These are phyloP conservation scores for Heliamphora pulchella DNA, from an alignment of 179 eudicot genomes.

Conservation along the genomic window DNA sequence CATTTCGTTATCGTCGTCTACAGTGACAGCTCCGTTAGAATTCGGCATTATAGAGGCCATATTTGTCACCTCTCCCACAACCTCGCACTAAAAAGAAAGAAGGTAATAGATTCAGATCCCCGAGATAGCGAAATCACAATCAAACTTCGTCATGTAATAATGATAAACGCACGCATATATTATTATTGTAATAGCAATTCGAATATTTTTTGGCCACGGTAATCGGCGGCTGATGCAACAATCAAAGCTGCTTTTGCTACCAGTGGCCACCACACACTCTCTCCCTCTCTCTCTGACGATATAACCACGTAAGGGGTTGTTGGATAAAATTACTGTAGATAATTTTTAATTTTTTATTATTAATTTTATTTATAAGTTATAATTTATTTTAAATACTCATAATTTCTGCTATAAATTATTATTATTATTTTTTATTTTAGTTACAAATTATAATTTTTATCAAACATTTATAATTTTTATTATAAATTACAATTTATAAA, in stretches of 20 bases:
- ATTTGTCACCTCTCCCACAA: no score
- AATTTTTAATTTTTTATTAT: no score
- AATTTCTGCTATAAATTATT: no score
- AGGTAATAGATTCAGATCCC: not conserved
- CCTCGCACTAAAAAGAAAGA: no score
- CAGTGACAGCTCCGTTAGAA: conserved; percentile 13
- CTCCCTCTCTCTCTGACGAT: not conserved
- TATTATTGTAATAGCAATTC: not conserved
- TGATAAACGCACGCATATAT: not conserved
- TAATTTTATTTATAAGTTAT: no score
- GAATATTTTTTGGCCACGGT: not conserved
- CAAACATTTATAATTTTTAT: no score
- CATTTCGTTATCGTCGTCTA: conserved; percentile 18
- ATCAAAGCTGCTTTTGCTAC: not conserved
- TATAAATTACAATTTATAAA: no score
- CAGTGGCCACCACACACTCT: not conserved
- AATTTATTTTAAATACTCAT: no score
- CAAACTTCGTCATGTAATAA: not conserved
- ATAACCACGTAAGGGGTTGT: no score
- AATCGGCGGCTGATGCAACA: conserved; percentile 1
- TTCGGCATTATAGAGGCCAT: conserved; percentile 19
- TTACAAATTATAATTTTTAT: no score
- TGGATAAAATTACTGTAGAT: no score
- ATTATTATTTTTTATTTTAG: no score
- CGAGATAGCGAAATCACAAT: not conserved